phyloP scores from a whole-genome alignment of 441 rosid genomes.

The Mallotus japonicus region DNA sequence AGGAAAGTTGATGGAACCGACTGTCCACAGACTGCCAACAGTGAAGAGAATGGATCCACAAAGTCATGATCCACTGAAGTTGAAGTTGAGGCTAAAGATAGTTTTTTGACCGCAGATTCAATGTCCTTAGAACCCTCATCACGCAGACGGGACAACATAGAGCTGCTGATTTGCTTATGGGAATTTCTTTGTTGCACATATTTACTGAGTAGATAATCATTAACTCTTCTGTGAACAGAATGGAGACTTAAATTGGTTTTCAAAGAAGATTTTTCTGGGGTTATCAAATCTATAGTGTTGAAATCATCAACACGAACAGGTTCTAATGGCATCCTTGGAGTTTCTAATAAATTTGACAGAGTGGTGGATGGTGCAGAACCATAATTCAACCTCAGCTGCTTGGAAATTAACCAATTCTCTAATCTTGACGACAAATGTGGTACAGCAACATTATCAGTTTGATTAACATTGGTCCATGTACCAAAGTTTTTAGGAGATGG shows the following conservation, averaged over 20 bases:
- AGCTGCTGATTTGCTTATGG: constrained; percentile 28
- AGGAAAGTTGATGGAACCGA: constrained; percentile 51
- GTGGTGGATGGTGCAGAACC: constrained; percentile 67
- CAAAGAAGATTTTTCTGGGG: constrained; percentile 42
- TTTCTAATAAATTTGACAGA: constrained; percentile 72
- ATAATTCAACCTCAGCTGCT: constrained; percentile 41
- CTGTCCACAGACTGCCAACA: constrained; percentile 74
- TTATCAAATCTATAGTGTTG: constrained; percentile 33
- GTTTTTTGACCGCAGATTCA: constrained; percentile 51
- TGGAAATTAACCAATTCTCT: constrained; percentile 71
- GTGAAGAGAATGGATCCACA: constrained; percentile 54
- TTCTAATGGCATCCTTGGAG: constrained; percentile 40
- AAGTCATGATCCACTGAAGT: constrained; percentile 35
- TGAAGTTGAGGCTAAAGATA: constrained; percentile 63
- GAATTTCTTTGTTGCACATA: constrained; percentile 26
- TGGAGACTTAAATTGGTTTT: constrained; percentile 28
- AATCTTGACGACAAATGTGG: constrained; percentile 65
- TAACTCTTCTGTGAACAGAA: constrained; percentile 39
- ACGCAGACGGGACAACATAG: constrained; percentile 12
- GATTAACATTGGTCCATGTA: constrained; percentile 61
- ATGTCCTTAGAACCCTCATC: constrained; percentile 44
- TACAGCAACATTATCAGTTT: constrained; percentile 33
- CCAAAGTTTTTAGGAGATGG: constrained; percentile 74
- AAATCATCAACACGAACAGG: constrained; percentile 33
- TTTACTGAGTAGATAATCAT: constrained; percentile 26